Conservation (phyloP, 108 stramenopile species). For the Skeletonema potamos region DNA sequence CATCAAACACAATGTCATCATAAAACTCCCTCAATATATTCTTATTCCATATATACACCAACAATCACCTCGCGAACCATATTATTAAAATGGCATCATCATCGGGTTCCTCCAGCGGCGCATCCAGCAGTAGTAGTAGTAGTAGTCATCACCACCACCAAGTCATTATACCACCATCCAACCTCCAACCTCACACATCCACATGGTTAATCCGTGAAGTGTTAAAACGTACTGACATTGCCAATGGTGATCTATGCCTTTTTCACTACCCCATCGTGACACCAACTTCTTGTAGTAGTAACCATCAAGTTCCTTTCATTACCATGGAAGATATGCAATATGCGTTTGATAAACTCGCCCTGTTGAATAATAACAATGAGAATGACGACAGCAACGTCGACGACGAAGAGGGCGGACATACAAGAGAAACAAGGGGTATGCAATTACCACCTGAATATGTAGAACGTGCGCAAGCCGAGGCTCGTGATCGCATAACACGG, state of each 20-base stretch:
- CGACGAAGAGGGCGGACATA: background rate
- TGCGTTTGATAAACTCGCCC: background rate
- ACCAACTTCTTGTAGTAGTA: too few species aligned
- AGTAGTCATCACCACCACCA: background rate
- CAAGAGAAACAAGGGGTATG: background rate
- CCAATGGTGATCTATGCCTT: slow-evolving; percentile 32
- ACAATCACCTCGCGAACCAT: too few species aligned
- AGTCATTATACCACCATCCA: background rate
- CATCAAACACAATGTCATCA: too few species aligned
- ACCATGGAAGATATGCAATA: background rate
- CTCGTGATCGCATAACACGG: slow-evolving; percentile 20
- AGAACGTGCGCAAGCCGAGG: slow-evolving; percentile 3
- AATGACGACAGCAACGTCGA: background rate
- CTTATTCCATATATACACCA: too few species aligned
- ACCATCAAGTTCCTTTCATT: background rate
- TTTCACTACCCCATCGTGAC: slow-evolving; percentile 19
- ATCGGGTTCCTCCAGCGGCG: too few species aligned
- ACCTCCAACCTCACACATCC: background rate
- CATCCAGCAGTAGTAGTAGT: too few species aligned
- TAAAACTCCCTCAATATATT: too few species aligned
- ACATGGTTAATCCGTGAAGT: slow-evolving; percentile 11
- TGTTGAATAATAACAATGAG: background rate
- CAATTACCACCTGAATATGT: slow-evolving; percentile 3
- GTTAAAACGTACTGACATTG: slow-evolving; percentile 12
- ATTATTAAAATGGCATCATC: background rate